These are phyloP conservation scores for Botrytis squamosa DNA, from an alignment of 2,329 filamentous ascomycete genomes.

Conservation along the genomic window DNA sequence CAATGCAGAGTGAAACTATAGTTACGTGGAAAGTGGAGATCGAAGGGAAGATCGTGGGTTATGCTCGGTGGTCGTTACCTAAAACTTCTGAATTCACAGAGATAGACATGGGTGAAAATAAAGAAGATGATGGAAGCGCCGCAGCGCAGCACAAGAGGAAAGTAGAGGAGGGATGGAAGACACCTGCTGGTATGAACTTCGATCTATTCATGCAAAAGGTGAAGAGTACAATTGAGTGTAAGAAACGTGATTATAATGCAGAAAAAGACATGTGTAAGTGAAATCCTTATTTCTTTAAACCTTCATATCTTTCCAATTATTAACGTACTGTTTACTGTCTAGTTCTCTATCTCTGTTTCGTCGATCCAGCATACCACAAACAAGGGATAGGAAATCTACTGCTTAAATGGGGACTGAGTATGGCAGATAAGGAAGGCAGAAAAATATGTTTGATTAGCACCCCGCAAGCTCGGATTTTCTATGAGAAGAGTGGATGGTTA, in stretches of 20 bases:
- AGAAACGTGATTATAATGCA: background rate
- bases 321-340: background rate
- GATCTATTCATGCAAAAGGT: conserved; percentile 12
- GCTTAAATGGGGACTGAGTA: conserved; percentile 22
- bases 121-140: background rate
- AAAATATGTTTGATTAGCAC: conserved; percentile 30
- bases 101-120: accelerated
- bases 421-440: conserved; percentile 22
- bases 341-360: conserved; percentile 29
- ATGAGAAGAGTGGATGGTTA: conserved; percentile 36
- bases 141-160: background rate
- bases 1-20: background rate
- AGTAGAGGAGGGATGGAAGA: background rate
- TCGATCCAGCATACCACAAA: conserved; percentile 27
- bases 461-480: conserved; percentile 26
- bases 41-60: background rate
- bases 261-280: background rate
- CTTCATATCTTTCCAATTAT: accelerated
- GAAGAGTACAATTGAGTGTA: background rate
- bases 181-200: background rate
- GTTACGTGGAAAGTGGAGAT: background rate
- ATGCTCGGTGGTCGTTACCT: background rate
- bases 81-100: background rate
- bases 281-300: background rate
- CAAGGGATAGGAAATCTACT: conserved; percentile 28